Percentiles rank a stretch among this genome's conserved stretches.
phyloP scores from a whole-genome alignment of 192 early-diverging fungal genomes.

The Backusella luteola region DNA sequence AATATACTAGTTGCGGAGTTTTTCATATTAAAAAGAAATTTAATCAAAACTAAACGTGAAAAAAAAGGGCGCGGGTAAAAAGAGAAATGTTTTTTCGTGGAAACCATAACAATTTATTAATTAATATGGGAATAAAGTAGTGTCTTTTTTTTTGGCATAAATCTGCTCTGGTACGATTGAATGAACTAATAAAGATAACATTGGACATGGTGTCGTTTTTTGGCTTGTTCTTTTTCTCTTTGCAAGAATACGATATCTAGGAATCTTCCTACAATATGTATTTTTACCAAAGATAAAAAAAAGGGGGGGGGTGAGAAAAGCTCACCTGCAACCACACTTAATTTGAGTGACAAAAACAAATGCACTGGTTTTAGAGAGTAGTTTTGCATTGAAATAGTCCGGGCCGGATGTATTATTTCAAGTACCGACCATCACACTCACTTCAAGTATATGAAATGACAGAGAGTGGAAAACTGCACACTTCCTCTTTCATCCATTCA shows the following conservation, averaged over 20 bases:
- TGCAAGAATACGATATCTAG: too few relatives aligned
- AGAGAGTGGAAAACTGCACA: neutral
- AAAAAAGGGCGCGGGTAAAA: neutral
- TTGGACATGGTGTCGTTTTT: too few relatives aligned
- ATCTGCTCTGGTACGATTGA: too few relatives aligned
- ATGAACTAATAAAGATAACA: too few relatives aligned
- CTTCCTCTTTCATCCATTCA: constrained; percentile 5
- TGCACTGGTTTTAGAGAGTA: neutral
- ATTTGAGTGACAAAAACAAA: too few relatives aligned
- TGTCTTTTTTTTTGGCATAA: too few relatives aligned
- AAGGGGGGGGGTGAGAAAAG: too few relatives aligned
- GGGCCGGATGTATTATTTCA: neutral
- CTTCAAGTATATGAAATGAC: neutral
- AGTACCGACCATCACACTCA: neutral
- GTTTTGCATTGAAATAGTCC: neutral
- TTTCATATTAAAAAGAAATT: neutral
- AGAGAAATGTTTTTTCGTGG: neutral
- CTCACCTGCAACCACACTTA: too few relatives aligned
- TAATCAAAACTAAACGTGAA: neutral
- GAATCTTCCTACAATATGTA: too few relatives aligned
- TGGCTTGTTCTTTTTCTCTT: too few relatives aligned
- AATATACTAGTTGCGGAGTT: neutral
- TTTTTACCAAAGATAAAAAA: too few relatives aligned
- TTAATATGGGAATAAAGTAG: neutral
- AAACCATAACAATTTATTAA: neutral